Evolutionary conservation across 192 early-diverging fungal species (phyloP), one percentile per base, ranked within the genome.

Genomic region (Coemansia sp.): DNA sequence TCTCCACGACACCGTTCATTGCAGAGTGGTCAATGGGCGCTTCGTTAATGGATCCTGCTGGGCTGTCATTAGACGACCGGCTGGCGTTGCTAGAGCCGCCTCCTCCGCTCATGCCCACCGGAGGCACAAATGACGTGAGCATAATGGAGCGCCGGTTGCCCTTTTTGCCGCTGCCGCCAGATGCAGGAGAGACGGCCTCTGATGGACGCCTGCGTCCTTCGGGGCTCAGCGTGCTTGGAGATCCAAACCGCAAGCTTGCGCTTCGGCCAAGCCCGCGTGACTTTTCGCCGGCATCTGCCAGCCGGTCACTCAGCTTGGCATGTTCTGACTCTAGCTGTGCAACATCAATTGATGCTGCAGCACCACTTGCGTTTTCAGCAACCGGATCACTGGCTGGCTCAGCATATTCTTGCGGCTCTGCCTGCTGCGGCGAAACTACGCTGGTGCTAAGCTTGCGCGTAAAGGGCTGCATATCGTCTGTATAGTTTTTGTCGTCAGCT

Each of bases 121-220:
- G 73, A 15, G 73, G 73, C 7, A 69, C 66, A 55, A 76, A 76
- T 11, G 73, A 76, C 9, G 73, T 76, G 17, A 76, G 63, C 66
- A 76, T 62, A 5, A 76, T 76, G 1, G 73, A 76, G 20, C 73
- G 62, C 5, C 73, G 53, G 51, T 76, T 76, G 2, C 38, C 31
- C 56, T 55, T 56, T 31, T 64, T 71, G 34, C 21, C 41, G 23
- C 30, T 41, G 5, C 41, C 47, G 5, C 60, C 40, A 1, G 41
- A 51, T n/a, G 66, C 31, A 0, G 71, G 64, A 2, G 62, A 61
- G 0, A 64, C 30, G 6, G 30, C 39, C 21, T 56, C 62, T 6
- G 73, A 62, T 45, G 62, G 62, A 7, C 71, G 71, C 58, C 71
- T 32, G 58, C 73, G 73, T 40, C 57, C 66, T 11, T 52, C 50